These are phyloP conservation scores for Calocybe gangraenosa DNA, from an alignment of 768 basidiomycete genomes.

Conservation along the genomic window DNA sequence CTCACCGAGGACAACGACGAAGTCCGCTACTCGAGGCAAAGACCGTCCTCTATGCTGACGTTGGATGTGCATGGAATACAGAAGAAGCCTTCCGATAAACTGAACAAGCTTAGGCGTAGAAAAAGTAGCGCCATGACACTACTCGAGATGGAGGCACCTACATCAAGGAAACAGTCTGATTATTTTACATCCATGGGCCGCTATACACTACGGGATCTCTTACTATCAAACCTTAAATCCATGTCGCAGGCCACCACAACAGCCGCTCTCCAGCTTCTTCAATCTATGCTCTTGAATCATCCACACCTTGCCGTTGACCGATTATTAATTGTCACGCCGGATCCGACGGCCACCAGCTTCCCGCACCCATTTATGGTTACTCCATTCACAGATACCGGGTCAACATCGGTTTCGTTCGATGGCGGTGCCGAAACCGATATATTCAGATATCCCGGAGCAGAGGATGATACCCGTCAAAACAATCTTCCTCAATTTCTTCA, in stretches of 20 bases:
- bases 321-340: conserved; percentile 67
- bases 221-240: conserved; percentile 76
- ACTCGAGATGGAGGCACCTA: conserved; percentile 80
- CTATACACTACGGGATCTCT: conserved; percentile 88
- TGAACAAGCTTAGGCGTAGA: conserved; percentile 49
- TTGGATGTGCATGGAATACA: conserved; percentile 35
- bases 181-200: conserved; percentile 87
- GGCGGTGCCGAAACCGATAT: conserved; percentile 22
- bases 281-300: conserved; percentile 68
- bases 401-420: conserved; percentile 17
- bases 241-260: conserved; percentile 59
- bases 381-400: not conserved
- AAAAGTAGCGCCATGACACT: conserved; percentile 91
- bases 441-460: conserved; percentile 31
- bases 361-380: conserved; percentile 50
- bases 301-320: conserved; percentile 60
- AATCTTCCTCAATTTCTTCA: conserved; percentile 43
- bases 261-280: conserved; percentile 77
- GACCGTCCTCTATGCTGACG: conserved; percentile 41
- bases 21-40: conserved; percentile 32
- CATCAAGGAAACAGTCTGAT: conserved; percentile 62
- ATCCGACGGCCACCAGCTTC: conserved; percentile 71
- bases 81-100: conserved; percentile 32
- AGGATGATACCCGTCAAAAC: conserved; percentile 19
- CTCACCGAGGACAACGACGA: conserved; percentile 84